A percentile compares a stretch with the other conserved stretches of the same genome.
Evolutionary conservation across 495 filamentous ascomycete species (phyloP).

Genomic region (Daldinia caldariorum): DNA sequence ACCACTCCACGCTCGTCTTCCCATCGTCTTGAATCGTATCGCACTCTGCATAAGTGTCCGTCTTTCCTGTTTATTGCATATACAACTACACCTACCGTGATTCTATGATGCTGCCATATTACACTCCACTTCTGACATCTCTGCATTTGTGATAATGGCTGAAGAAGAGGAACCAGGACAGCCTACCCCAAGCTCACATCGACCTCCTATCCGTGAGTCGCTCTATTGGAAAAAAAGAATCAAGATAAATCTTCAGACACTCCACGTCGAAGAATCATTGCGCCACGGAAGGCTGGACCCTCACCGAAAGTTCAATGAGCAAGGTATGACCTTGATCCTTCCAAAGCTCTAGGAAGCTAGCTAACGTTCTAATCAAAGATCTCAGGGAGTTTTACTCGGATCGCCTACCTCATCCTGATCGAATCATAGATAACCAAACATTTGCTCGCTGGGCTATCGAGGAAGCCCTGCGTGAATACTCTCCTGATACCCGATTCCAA

Average conservation of each 20-base stretch:
- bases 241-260: background rate
- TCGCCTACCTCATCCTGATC: slow-evolving; percentile 2
- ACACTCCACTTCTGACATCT: background rate
- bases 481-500: slow-evolving; percentile 20
- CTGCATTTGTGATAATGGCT: slow-evolving; percentile 4
- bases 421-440: slow-evolving; percentile 20
- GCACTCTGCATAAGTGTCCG: background rate
- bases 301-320: background rate
- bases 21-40: background rate
- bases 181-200: background rate
- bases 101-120: background rate
- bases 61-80: background rate
- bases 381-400: slow-evolving; percentile 30
- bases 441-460: slow-evolving; percentile 31
- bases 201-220: background rate
- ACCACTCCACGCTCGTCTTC: background rate
- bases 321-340: slow-evolving; percentile 1
- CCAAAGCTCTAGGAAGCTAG: background rate
- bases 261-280: background rate
- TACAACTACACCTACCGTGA: background rate
- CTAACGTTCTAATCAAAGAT: slow-evolving; percentile 19
- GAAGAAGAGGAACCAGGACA: background rate
- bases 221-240: background rate
- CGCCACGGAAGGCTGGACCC: slow-evolving; percentile 14
- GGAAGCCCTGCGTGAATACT: slow-evolving; percentile 20